Evolutionary conservation across 2,329 filamentous ascomycete species (phyloP).

Genomic region (Cadophora gregata): DNA sequence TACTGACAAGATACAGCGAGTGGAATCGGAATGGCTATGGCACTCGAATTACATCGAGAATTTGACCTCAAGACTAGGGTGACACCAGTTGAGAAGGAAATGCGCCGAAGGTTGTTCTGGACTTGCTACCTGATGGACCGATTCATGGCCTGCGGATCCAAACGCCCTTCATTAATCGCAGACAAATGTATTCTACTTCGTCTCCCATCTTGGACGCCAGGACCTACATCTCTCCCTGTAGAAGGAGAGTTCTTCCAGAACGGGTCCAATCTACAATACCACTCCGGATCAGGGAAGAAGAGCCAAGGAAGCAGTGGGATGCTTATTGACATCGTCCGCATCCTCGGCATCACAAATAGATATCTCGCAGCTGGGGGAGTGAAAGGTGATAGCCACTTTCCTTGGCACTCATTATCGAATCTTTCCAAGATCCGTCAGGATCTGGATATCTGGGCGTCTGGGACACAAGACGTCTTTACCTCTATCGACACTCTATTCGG

Average conservation of each 20-base stretch:
- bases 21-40: slow-evolving; percentile 82
- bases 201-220: slow-evolving; percentile 75
- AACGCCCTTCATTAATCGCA: slow-evolving; percentile 77
- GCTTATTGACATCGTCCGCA: slow-evolving; percentile 83
- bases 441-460: slow-evolving; percentile 83
- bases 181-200: slow-evolving; percentile 79
- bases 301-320: slow-evolving; percentile 78
- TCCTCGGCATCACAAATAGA: slow-evolving; percentile 81
- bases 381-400: slow-evolving; percentile 88
- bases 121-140: slow-evolving; percentile 85
- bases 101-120: slow-evolving; percentile 84
- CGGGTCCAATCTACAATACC: slow-evolving; percentile 77
- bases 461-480: slow-evolving; percentile 79
- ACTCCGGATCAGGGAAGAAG: slow-evolving; percentile 71
- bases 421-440: slow-evolving; percentile 86
- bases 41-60: slow-evolving; percentile 81
- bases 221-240: slow-evolving; percentile 63
- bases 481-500: slow-evolving; percentile 78
- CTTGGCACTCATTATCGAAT: slow-evolving; percentile 86
- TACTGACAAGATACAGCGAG: slow-evolving; percentile 60
- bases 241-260: slow-evolving; percentile 84
- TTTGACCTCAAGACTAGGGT: slow-evolving; percentile 66
- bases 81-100: slow-evolving; percentile 73
- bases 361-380: slow-evolving; percentile 86
- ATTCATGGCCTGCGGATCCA: slow-evolving; percentile 82